These are phyloP conservation scores for Erythrobasidium hasegawianum DNA, from an alignment of 1,284 basidiomycete species.

Conservation along the genomic window DNA sequence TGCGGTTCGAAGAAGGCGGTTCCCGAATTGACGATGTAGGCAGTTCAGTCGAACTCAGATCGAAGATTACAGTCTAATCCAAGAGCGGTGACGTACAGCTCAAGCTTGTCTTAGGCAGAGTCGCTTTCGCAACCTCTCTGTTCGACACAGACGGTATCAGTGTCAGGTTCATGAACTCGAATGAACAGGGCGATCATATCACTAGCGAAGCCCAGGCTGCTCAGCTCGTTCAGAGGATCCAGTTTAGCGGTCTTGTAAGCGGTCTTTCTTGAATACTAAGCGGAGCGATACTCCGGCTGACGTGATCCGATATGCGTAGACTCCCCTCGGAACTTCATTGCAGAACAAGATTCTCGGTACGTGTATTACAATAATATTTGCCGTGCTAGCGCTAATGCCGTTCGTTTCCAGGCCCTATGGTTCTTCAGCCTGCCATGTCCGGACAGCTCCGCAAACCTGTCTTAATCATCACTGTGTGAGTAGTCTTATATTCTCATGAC, in stretches of 20 bases:
- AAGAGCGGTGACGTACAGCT: conserved; percentile 48
- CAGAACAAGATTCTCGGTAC: conserved; percentile 51
- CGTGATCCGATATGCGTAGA: conserved; percentile 17
- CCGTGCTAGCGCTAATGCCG: too few species aligned
- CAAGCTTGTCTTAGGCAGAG: conserved; percentile 48
- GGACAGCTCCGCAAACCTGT: conserved; percentile 52
- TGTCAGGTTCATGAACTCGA: conserved; percentile 52
- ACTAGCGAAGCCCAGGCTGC: conserved; percentile 49
- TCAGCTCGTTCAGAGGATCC: conserved; percentile 51
- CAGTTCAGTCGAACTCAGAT: too few species aligned
- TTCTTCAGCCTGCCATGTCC: conserved; percentile 50
- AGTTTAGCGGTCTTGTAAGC: conserved; percentile 50
- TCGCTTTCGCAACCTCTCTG: conserved; percentile 52
- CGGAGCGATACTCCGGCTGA: neutral
- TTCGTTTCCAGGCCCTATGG: conserved; percentile 44
- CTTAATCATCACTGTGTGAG: conserved; percentile 47
- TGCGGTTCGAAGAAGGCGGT: conserved; percentile 43
- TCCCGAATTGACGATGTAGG: conserved; percentile 41
- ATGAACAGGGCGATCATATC: conserved; percentile 52
- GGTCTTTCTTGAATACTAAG: neutral
- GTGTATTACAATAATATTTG: too few species aligned
- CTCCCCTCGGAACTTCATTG: conserved; percentile 49
- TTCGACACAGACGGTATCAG: conserved; percentile 54
- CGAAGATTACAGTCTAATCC: too few species aligned
- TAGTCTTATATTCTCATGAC: too few species aligned